Percentiles rank a stretch among this genome's conserved stretches.
Conservation (phyloP, 805 yeast genomes). For the Spathaspora hagerdaliae region DNA sequence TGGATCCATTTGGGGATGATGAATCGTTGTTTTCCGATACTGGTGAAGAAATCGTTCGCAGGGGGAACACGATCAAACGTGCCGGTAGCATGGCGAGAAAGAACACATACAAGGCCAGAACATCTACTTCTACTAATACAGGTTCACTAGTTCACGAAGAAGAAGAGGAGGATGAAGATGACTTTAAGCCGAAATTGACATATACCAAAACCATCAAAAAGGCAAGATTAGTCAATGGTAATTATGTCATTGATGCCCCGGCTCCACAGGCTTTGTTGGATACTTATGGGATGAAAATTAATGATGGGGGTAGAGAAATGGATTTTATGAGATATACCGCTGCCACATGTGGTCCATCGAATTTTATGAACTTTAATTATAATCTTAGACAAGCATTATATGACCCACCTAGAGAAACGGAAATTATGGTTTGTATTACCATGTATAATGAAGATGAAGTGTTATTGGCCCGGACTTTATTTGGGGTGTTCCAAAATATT, state of each 20-base stretch:
- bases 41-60: conserved; percentile 32
- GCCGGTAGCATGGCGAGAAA: conserved; percentile 13
- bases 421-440: conserved; percentile 79
- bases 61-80: conserved; percentile 28
- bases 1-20: conserved; percentile 43
- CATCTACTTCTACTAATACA: not conserved
- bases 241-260: conserved; percentile 42
- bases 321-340: conserved; percentile 91
- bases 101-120: conserved; percentile 6
- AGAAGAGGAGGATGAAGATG: conserved; percentile 27
- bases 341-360: conserved; percentile 85
- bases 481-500: conserved; percentile 88
- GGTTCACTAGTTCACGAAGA: not conserved
- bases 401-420: conserved; percentile 75
- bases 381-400: conserved; percentile 82
- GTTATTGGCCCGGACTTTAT: conserved; percentile 75
- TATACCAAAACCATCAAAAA: conserved; percentile 42
- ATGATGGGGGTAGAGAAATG: conserved; percentile 53
- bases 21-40: conserved; percentile 40
- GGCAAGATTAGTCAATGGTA: conserved; percentile 39
- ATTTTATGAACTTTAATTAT: conserved; percentile 58
- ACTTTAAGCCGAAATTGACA: conserved; percentile 36
- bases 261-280: conserved; percentile 35
- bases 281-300: conserved; percentile 30
- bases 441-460: conserved; percentile 89